Conservation (phyloP, 129 eudicot genomes). For the Smallanthus sonchifolius region DNA sequence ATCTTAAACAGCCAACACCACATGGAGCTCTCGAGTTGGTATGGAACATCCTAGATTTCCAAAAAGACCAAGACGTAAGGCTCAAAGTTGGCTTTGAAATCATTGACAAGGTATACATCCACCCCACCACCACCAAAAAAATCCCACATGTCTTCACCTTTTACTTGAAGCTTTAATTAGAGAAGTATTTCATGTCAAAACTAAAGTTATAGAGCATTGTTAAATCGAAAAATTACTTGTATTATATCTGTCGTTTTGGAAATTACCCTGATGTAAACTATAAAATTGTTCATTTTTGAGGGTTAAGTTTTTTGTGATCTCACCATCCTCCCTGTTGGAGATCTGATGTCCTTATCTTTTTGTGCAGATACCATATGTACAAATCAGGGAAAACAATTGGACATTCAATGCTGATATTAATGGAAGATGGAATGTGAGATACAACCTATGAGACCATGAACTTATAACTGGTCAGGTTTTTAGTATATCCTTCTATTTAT, state of each 20-base stretch:
- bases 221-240: background rate
- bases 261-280: background rate
- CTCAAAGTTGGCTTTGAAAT: constrained; percentile 78
- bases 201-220: background rate
- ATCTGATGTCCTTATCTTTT: background rate
- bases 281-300: background rate
- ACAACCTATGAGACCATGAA: constrained; percentile 48
- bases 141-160: background rate
- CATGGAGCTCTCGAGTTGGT: constrained; percentile 76
- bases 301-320: background rate
- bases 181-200: background rate
- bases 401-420: constrained; percentile 62
- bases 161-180: background rate
- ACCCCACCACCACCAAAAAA: background rate
- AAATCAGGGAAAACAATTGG: constrained; percentile 93
- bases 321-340: background rate
- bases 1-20: constrained; percentile 45
- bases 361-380: constrained; percentile 75
- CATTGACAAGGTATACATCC: constrained; percentile 56
- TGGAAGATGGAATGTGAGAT: constrained; percentile 86
- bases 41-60: constrained; percentile 70
- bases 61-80: constrained; percentile 76
- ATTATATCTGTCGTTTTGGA: background rate
- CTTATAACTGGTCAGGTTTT: constrained; percentile 17
- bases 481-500: background rate